Base-by-base conservation (phyloP, 176 grass and related monocot genomes). In the Otatea glauca region DNA sequence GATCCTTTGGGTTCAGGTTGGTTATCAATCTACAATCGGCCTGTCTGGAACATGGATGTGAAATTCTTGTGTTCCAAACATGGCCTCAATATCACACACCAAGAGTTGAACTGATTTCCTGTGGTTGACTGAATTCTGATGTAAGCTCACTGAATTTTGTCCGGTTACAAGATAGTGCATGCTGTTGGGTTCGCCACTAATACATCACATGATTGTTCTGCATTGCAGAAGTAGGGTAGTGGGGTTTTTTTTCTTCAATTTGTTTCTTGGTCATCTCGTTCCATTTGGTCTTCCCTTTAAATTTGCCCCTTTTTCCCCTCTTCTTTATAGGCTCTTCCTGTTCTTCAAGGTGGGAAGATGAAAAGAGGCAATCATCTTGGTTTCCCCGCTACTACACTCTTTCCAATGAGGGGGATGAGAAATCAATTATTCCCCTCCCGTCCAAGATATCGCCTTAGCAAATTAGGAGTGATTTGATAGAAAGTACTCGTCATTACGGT, bases 341-440 rank as follows among this genome's bases (percentile, higher is more conserved):
- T 48, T 68, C 51, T 87, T 81, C 61, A 68, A 60, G 71, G 63
- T 90, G 58, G 59, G 67, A 60, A 47, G 63, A 59, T 1, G 38
- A 66, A 78, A 79, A 78, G 74, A 67, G 50, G 47, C 27, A 15
- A 64, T 50, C 83, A 75, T 86, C 72, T 90, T 72, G 83, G 78
- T 77, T 53, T 54, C 15, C 58, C 42, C 63, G 65, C 86, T 76
- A 44, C 16, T 83, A 32, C 83, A 86, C 88, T 72, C 88, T 62
- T 86, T 66, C 38, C 78, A 66, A 86, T 49, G 72, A 56, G 43
- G 70, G 64, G 37, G 42, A 54, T 76, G 71, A 45, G 42, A 81
- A 7, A 35, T 50, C 47, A 21, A 34, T 5, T 32, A 78, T 66
- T 66, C 42, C 21, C 56, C 15, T 58, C 21, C 10, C n/a, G 27